phyloP scores from a whole-genome alignment of 352 stramenopile species.

The Synura sp. region DNA sequence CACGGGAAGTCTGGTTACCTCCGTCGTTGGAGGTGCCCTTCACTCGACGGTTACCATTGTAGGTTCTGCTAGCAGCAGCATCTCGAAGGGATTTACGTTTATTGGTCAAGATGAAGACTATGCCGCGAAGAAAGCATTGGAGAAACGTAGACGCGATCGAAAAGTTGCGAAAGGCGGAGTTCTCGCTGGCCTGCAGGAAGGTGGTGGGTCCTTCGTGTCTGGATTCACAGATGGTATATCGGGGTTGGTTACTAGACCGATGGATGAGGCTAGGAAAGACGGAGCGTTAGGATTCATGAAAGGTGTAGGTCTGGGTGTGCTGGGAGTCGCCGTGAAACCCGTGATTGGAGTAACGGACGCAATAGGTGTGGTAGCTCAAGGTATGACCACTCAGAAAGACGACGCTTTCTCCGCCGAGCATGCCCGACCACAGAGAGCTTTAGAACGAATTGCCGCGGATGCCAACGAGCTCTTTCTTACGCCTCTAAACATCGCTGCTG shows the following conservation, averaged over 20 bases:
- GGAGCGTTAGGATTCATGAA: constrained; percentile 54
- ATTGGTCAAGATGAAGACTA: constrained; percentile 29
- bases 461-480: neutral
- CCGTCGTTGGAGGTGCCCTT: constrained; percentile 42
- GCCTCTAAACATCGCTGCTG: neutral
- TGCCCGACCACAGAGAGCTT: constrained; percentile 19
- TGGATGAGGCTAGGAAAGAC: constrained; percentile 48
- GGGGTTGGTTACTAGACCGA: constrained; percentile 52
- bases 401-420: neutral
- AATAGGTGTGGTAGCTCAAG: constrained; percentile 28
- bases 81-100: constrained; percentile 41
- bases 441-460: neutral
- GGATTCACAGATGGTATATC: constrained; percentile 51
- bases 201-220: constrained; percentile 47
- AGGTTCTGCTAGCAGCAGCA: neutral
- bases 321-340: constrained; percentile 53
- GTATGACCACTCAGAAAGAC: neutral
- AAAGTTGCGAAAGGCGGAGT: constrained; percentile 35
- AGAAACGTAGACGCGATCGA: neutral
- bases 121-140: neutral
- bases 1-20: constrained; percentile 17
- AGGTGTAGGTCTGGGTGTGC: constrained; percentile 51
- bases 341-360: constrained; percentile 52
- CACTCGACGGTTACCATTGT: constrained; percentile 42
- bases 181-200: constrained; percentile 42